phyloP scores from a whole-genome alignment of 495 filamentous ascomycete species.

The Glarea lozoyensis region DNA sequence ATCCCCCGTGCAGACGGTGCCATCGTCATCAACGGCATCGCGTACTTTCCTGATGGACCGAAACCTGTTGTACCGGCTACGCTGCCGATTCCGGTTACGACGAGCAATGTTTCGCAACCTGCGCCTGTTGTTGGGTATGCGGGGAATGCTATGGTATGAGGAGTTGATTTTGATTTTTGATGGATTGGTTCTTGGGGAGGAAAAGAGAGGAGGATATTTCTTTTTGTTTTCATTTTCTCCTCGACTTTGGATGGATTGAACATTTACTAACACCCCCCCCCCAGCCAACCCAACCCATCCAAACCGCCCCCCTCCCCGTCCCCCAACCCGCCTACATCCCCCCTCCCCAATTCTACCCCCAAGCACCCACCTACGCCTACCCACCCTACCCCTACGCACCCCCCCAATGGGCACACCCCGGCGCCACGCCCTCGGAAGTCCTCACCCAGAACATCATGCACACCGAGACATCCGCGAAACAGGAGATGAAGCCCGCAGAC shows the following conservation, averaged over 20 bases:
- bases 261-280: too few species aligned
- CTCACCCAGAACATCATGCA: constrained; percentile 19
- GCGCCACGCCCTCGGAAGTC: constrained; percentile 14
- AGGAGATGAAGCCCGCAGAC: constrained; percentile 43
- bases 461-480: constrained; percentile 30
- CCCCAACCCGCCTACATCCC: constrained; percentile 3
- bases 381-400: constrained; percentile 11
- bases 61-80: neutral
- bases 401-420: constrained; percentile 9
- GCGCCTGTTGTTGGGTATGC: too few species aligned
- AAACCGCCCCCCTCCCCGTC: constrained; percentile 1
- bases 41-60: constrained; percentile 6
- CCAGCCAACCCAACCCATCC: neutral
- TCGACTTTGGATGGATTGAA: too few species aligned
- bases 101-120: too few species aligned
- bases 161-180: too few species aligned
- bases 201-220: too few species aligned
- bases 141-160: too few species aligned
- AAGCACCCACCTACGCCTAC: neutral
- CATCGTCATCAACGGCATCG: constrained; percentile 10
- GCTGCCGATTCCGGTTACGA: neutral
- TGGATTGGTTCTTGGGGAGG: too few species aligned
- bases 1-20: constrained; percentile 32
- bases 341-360: neutral
- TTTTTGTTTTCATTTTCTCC: too few species aligned